Base-by-base conservation (phyloP, 108 stramenopile genomes). In the Skeletonema tropicum region DNA sequence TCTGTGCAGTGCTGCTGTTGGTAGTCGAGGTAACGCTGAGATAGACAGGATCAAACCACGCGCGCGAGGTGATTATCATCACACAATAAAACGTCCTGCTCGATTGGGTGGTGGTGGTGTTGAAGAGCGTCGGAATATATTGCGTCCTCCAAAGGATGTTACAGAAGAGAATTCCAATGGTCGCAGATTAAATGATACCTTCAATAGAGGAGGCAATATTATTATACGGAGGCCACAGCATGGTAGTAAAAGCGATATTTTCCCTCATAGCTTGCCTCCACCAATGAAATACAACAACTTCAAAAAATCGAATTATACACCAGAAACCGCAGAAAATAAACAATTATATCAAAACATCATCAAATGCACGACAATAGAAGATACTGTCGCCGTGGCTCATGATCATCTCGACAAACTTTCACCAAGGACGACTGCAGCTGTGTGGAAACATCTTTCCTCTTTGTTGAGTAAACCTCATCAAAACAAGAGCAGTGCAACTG, bases 321-420 rank as follows among this genome's bases (percentile, higher is more conserved):
- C 52, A 21, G 52, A 55, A 23, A 55, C 9, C 23, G 52, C 52
- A 25, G 52, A 55, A 55, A 55, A 55, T 23, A 55, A 55, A 10
- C 52, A 23, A 55, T 23, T 55, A 55, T 55, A 55, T 55, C 52
- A 55, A 10, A 55, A 9, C 1, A 55, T 55, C 52, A 55, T 55
- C 21, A 55, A 25, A 25, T 55, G 52, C 9, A 55, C 6, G 6
- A 55, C 52, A 55, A 55, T 55, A 55, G 17, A 8, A n/a, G 52
- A 55, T 23, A 55, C 23, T 10, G 52, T 55, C 21, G 21, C 3
- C 9, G 52, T 55, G 52, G 52, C 52, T 55, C 21, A 55, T 55
- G 23, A 55, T 23, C 19, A 55, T 55, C 52, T 55, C 2, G 52
- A 55, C 23, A 55, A 23, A 55, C 52, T 55, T 55, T 55, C 52